phyloP scores from a whole-genome alignment of 1,139 yeast species.

The Taphrina wiesneri region DNA sequence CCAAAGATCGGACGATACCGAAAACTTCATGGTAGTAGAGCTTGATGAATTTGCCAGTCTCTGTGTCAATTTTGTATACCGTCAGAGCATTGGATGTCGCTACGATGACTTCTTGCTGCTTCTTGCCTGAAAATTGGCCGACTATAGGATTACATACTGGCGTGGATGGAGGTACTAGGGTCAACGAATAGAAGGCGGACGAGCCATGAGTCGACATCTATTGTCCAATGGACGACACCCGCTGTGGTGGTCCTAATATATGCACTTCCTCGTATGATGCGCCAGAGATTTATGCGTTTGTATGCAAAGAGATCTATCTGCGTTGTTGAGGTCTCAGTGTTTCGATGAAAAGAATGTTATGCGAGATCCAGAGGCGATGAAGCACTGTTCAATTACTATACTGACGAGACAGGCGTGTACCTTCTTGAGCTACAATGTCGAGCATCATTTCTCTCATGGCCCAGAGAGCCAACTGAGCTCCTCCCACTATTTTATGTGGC shows the following conservation, averaged over 20 bases:
- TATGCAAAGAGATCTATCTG: too few relatives aligned
- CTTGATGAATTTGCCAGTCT: slow-evolving; percentile 57
- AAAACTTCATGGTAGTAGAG: slow-evolving; percentile 55
- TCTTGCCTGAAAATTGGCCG: slow-evolving; percentile 68
- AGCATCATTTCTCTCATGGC: neutral
- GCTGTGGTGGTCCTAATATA: too few relatives aligned
- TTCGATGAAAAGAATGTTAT: too few relatives aligned
- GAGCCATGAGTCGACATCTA: slow-evolving; percentile 32
- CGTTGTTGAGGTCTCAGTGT: neutral
- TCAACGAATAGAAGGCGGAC: slow-evolving; percentile 28
- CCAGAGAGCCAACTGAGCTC: neutral
- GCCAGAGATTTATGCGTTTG: too few relatives aligned
- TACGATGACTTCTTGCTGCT: slow-evolving; percentile 62
- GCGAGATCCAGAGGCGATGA: too few relatives aligned
- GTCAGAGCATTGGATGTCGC: slow-evolving; percentile 59
- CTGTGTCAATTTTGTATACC: slow-evolving; percentile 55
- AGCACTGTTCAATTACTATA: neutral
- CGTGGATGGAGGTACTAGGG: slow-evolving; percentile 18
- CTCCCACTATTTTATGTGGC: neutral
- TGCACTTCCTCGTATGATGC: too few relatives aligned
- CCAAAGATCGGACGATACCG: slow-evolving; percentile 60
- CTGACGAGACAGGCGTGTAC: too few relatives aligned
- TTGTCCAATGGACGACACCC: too few relatives aligned
- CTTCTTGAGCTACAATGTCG: neutral
- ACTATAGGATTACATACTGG: slow-evolving; percentile 51